Evolutionary conservation across 306 rosid genomes (phyloP).

Genomic region (apple (Malus domestica)): ASM211411v1 NC_041790.1:12132001-12132500

Average conservation of each 20-base stretch:
- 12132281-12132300: constrained; percentile 3
- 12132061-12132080: constrained; percentile 58
- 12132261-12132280: constrained; percentile 27
- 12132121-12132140: constrained; percentile 63
- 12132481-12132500: neutral
- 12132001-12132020: constrained; percentile 46
- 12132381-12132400: constrained; percentile 15
- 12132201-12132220: constrained; percentile 27
- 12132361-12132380: constrained; percentile 48
- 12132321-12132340: constrained; percentile 10
- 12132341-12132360: constrained; percentile 44
- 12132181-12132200: constrained; percentile 42
- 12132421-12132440: constrained; percentile 22
- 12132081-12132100: constrained; percentile 53
- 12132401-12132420: neutral
- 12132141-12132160: constrained; percentile 54
- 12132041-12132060: constrained; percentile 29
- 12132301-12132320: neutral
- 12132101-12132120: constrained; percentile 60
- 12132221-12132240: constrained; percentile 52
- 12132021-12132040: constrained; percentile 36
- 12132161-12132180: constrained; percentile 26
- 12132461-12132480: neutral
- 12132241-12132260: constrained; percentile 49
- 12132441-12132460: neutral